Conservation (phyloP, 805 yeast species). For the Clavispora fructus region DNA sequence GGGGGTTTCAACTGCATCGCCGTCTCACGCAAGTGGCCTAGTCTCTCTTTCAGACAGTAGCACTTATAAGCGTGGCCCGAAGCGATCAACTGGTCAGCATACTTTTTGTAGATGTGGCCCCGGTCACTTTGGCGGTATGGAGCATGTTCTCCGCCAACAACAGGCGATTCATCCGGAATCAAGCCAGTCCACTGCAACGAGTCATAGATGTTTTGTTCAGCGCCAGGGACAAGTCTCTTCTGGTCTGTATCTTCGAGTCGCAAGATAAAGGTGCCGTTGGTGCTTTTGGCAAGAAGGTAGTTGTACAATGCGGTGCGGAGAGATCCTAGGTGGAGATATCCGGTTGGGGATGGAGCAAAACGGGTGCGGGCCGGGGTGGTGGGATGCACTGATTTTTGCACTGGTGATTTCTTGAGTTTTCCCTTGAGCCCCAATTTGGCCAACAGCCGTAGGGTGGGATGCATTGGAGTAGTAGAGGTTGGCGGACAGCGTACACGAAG, state of each 20-base stretch:
- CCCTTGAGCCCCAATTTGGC: constrained; percentile 8
- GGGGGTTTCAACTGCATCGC: constrained; percentile 80
- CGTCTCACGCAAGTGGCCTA: constrained; percentile 60
- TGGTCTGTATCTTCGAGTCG: constrained; percentile 94
- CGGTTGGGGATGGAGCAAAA: constrained; percentile 98
- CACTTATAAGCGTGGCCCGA: constrained; percentile 81
- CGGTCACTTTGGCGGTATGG: constrained; percentile 88
- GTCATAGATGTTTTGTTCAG: constrained; percentile 75
- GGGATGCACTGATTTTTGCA: constrained; percentile 30
- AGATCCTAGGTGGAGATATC: constrained; percentile 89
- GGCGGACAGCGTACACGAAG: background rate
- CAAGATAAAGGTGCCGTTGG: constrained; percentile 75
- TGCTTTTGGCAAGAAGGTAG: constrained; percentile 70
- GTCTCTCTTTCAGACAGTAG: constrained; percentile 75
- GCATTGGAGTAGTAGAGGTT: background rate
- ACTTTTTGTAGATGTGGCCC: constrained; percentile 54
- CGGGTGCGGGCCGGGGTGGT: constrained; percentile 69
- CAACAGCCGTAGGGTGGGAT: constrained; percentile 8
- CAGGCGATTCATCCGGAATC: constrained; percentile 78
- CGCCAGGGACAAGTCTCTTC: constrained; percentile 69
- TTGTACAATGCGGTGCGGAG: constrained; percentile 90
- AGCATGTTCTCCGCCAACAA: constrained; percentile 50
- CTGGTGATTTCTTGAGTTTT: background rate
- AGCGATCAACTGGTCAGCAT: constrained; percentile 52
- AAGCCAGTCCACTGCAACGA: constrained; percentile 76